Percentiles rank a stretch among this genome's conserved stretches.
phyloP scores from a whole-genome alignment of 139 green algal genomes.

The Tetraselmis chui region DNA sequence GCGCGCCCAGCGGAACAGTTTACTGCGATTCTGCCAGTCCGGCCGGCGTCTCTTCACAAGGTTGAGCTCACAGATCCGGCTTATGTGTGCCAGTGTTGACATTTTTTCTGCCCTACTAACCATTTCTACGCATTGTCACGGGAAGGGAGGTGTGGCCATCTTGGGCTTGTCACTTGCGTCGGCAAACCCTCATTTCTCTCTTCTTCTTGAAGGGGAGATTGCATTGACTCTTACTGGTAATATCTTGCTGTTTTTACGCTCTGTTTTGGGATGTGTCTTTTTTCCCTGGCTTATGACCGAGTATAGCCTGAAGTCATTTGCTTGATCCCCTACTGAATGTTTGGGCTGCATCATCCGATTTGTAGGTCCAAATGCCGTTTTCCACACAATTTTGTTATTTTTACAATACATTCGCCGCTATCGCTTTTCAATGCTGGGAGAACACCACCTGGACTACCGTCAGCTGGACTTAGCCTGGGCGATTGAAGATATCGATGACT shows the following conservation, averaged over 20 bases:
- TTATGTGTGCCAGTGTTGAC: no score
- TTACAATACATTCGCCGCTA: slow-evolving; percentile 28
- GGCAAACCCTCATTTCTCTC: slow-evolving; percentile 36
- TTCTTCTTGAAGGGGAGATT: slow-evolving; percentile 33
- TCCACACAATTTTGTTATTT: slow-evolving; percentile 40
- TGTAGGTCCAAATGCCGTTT: slow-evolving; percentile 20
- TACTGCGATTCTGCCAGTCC: slow-evolving; percentile 50
- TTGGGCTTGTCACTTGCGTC: slow-evolving; percentile 38
- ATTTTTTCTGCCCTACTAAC: background rate
- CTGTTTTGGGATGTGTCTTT: no score
- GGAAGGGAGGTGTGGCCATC: slow-evolving; percentile 31
- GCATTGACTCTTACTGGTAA: slow-evolving; percentile 27
- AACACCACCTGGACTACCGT: slow-evolving; percentile 12
- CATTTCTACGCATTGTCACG: background rate
- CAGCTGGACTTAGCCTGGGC: background rate
- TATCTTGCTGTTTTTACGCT: slow-evolving; percentile 5
- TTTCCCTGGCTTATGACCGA: no score
- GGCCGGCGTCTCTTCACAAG: slow-evolving; percentile 32
- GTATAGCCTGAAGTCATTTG: no score
- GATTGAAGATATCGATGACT: background rate
- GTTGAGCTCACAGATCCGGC: background rate
- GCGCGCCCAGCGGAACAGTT: slow-evolving; percentile 35
- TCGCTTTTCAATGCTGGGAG: slow-evolving; percentile 18
- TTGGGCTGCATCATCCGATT: no score
- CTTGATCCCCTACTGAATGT: no score